These are phyloP conservation scores for Podaxis sp. DNA, from an alignment of 768 basidiomycete species.

Conservation along the genomic window DNA sequence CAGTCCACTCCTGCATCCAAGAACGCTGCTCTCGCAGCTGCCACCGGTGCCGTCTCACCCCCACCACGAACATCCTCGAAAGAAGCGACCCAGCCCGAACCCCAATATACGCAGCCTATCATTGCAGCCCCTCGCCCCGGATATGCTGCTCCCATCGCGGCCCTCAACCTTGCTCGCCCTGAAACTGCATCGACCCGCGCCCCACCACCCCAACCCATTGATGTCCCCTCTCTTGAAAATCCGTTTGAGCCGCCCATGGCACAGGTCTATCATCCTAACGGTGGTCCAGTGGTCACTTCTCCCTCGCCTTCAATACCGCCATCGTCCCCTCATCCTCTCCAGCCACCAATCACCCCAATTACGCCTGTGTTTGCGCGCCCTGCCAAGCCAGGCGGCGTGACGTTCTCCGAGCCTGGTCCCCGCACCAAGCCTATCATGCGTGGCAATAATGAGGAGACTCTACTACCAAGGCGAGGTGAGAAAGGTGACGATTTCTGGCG, in stretches of 20 bases:
- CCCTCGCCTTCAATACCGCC: slow-evolving; percentile 26
- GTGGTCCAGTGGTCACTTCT: not conserved
- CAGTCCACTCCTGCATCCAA: slow-evolving; percentile 27
- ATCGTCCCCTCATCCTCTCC: slow-evolving; percentile 68
- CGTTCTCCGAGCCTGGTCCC: slow-evolving; percentile 40
- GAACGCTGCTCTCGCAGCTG: slow-evolving; percentile 38
- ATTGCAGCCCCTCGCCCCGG: slow-evolving; percentile 75
- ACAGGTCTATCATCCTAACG: not conserved
- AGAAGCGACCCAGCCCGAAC: slow-evolving; percentile 7
- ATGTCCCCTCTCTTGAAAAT: slow-evolving; percentile 24
- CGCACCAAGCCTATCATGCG: slow-evolving; percentile 57
- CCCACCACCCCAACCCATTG: slow-evolving; percentile 21
- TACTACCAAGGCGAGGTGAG: slow-evolving; percentile 68
- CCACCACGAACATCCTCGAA: slow-evolving; percentile 14
- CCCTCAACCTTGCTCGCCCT: slow-evolving; percentile 57
- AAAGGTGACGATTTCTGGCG: slow-evolving; percentile 86
- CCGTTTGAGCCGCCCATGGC: slow-evolving; percentile 26
- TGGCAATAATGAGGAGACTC: slow-evolving; percentile 63
- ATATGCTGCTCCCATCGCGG: slow-evolving; percentile 69
- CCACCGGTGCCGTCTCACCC: slow-evolving; percentile 24
- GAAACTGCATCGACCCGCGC: slow-evolving; percentile 38
- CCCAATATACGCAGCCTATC: slow-evolving; percentile 25
- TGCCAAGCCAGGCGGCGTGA: slow-evolving; percentile 29
- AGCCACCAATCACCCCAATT: slow-evolving; percentile 77
- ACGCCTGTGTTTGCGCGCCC: slow-evolving; percentile 77